Evolutionary conservation across 2,329 filamentous ascomycete species (phyloP).

Genomic region (Beauveria sp.): DNA sequence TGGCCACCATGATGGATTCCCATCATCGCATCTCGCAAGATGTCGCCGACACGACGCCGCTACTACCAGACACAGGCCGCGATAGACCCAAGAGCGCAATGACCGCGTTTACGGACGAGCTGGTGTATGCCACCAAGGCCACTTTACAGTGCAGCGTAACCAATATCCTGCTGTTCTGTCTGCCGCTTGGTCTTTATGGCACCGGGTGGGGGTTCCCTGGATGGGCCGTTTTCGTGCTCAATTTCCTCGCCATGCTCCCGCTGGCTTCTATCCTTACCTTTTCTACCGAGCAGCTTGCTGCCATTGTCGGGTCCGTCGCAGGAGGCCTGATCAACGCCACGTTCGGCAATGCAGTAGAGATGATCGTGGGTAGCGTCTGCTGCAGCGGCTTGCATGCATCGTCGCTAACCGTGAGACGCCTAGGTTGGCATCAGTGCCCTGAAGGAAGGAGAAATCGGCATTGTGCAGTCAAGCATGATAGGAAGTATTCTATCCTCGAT

Average conservation of each 20-base stretch:
- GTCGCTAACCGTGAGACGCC: not conserved
- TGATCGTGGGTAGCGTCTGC: constrained; percentile 40
- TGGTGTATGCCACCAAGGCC: constrained; percentile 7
- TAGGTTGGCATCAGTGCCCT: constrained; percentile 11
- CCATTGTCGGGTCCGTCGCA: constrained; percentile 52
- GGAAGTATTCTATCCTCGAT: constrained; percentile 11
- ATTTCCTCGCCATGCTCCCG: constrained; percentile 58
- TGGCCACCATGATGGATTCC: not conserved
- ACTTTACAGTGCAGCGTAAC: constrained; percentile 13
- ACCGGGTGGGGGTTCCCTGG: constrained; percentile 37
- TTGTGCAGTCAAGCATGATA: constrained; percentile 11
- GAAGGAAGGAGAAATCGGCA: constrained; percentile 11
- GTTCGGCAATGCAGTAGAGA: constrained; percentile 58
- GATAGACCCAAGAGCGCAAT: not conserved
- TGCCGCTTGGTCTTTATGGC: constrained; percentile 55
- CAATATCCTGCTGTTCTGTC: constrained; percentile 55
- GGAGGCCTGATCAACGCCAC: constrained; percentile 59
- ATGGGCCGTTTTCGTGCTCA: constrained; percentile 47
- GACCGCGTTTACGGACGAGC: not conserved
- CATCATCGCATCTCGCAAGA: not conserved
- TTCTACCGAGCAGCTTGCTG: constrained; percentile 55
- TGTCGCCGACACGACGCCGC: constrained; percentile 4
- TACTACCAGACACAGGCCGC: not conserved
- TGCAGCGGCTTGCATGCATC: not conserved
- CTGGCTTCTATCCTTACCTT: constrained; percentile 55